Evolutionary conservation across 768 basidiomycete genomes (phyloP).

Genomic region (Gloeophyllum trabeum): DNA sequence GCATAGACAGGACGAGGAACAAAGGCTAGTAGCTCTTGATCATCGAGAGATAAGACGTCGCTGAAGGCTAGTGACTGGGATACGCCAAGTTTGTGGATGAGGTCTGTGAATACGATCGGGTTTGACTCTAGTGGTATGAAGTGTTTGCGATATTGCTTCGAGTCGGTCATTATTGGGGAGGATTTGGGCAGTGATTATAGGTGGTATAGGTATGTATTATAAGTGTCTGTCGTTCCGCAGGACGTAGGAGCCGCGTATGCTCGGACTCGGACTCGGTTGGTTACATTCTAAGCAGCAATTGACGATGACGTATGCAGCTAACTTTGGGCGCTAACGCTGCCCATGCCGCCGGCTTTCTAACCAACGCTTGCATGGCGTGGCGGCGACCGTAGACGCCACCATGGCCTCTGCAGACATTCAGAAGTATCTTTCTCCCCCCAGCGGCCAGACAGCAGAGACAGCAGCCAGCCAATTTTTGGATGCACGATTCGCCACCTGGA

Average conservation of each 20-base stretch:
- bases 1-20: conserved; percentile 20
- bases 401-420: not conserved
- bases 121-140: conserved; percentile 23
- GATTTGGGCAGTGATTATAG: too few species aligned
- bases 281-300: too few species aligned
- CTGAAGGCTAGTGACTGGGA: conserved; percentile 17
- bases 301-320: too few species aligned
- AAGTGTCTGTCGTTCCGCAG: too few species aligned
- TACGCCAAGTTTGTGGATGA: conserved; percentile 21
- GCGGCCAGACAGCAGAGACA: not conserved
- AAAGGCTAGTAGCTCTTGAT: conserved; percentile 20
- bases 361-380: too few species aligned
- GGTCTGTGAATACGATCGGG: conserved; percentile 23
- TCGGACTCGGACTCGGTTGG: too few species aligned
- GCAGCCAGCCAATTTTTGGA: not conserved
- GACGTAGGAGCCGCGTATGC: too few species aligned
- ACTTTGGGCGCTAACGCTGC: too few species aligned
- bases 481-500: not conserved
- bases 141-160: not conserved
- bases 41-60: conserved; percentile 23
- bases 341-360: too few species aligned
- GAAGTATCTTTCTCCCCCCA: not conserved
- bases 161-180: too few species aligned
- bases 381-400: too few species aligned
- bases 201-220: too few species aligned